Evolutionary conservation across 208 protist species (phyloP).

Genomic region (Borovskyia barvae): DNA sequence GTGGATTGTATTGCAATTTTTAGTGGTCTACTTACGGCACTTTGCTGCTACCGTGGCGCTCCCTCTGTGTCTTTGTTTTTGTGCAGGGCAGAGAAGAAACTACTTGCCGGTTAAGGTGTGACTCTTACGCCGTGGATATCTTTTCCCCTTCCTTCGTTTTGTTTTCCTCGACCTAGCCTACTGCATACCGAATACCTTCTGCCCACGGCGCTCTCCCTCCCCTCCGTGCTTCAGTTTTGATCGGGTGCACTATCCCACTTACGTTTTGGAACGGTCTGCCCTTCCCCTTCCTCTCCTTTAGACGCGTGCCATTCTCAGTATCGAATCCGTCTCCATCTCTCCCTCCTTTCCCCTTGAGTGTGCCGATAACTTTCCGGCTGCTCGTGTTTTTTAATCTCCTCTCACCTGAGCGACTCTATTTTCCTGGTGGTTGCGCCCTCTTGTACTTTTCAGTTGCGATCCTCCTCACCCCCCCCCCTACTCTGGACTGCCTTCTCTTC

Average conservation of each 20-base stretch:
- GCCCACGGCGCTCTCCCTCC: neutral
- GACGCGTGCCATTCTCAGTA: no score
- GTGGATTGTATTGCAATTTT: no score
- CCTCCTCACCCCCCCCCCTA: no score
- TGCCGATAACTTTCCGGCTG: no score
- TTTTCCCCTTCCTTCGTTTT: slow-evolving; percentile 8
- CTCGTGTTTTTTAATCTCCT: no score
- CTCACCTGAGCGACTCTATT: no score
- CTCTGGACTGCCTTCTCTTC: no score
- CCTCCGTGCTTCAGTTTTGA: neutral
- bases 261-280: neutral
- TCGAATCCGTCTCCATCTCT: neutral
- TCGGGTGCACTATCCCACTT: neutral
- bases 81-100: neutral
- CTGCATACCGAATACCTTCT: slow-evolving; percentile 5
- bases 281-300: neutral
- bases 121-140: neutral
- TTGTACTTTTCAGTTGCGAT: no score
- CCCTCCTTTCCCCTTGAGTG: neutral
- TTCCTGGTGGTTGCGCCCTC: no score
- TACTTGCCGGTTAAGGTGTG: neutral
- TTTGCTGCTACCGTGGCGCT: no score
- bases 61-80: no score
- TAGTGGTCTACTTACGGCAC: no score
- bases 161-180: neutral